Evolutionary conservation across 1,284 basidiomycete genomes (phyloP).

Genomic region (Ustilago nuda): DNA sequence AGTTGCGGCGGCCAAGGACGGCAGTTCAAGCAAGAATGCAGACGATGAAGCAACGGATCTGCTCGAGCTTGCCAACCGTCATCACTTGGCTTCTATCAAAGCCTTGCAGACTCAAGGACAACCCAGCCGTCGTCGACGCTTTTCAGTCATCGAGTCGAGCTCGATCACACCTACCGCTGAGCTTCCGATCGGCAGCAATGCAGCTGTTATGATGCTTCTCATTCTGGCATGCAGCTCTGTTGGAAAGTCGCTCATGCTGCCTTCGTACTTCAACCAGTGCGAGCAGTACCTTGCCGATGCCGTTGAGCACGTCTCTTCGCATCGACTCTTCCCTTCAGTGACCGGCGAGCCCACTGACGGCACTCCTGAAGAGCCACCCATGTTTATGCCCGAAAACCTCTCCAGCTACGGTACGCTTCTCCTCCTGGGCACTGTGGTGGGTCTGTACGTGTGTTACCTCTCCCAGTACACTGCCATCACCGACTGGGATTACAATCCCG

Average conservation of each 20-base stretch:
- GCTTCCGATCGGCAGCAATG: constrained; percentile 42
- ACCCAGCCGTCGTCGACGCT: constrained; percentile 46
- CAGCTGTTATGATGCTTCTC: constrained; percentile 42
- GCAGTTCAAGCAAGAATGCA: background rate
- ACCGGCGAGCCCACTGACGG: constrained; percentile 26
- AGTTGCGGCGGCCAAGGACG: background rate
- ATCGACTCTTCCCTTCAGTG: constrained; percentile 39
- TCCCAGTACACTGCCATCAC: constrained; percentile 42
- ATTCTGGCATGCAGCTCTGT: constrained; percentile 38
- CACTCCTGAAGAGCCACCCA: constrained; percentile 26
- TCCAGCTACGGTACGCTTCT: constrained; percentile 22
- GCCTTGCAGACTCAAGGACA: constrained; percentile 43
- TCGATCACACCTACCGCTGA: constrained; percentile 18
- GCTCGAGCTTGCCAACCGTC: constrained; percentile 40
- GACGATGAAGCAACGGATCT: background rate
- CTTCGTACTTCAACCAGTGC: constrained; percentile 51
- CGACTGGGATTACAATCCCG: constrained; percentile 52
- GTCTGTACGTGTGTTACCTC: constrained; percentile 42
- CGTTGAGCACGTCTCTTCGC: constrained; percentile 38
- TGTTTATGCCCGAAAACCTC: constrained; percentile 16
- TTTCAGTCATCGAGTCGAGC: constrained; percentile 46
- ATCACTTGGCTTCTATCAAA: constrained; percentile 45
- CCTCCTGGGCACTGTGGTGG: constrained; percentile 25
- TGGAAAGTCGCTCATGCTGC: constrained; percentile 50
- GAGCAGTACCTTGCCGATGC: constrained; percentile 49